These are phyloP conservation scores for Dillenia turbinata DNA, from an alignment of 164 flowering plant genomes.

Conservation along the genomic window DNA sequence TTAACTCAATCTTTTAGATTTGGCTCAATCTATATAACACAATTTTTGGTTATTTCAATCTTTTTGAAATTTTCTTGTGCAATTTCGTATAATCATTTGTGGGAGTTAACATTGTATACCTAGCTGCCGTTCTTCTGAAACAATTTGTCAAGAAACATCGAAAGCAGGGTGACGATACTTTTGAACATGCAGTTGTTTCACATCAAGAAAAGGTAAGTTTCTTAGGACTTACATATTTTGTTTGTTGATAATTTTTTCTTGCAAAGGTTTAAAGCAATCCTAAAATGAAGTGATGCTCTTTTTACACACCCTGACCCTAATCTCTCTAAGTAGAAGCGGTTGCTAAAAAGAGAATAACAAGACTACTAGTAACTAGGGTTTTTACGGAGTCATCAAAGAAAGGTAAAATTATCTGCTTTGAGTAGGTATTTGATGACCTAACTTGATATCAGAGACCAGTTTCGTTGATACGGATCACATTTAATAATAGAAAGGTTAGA, in stretches of 20 bases:
- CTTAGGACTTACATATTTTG: too few species aligned
- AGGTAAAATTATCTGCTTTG: too few species aligned
- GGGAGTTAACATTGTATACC: slow-evolving; percentile 56
- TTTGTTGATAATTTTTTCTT: too few species aligned
- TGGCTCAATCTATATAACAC: background rate
- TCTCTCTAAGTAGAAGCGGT: too few species aligned
- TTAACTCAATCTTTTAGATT: background rate
- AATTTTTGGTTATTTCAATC: slow-evolving; percentile 3
- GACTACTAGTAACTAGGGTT: too few species aligned
- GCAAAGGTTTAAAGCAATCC: background rate
- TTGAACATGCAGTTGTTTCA: slow-evolving; percentile 74
- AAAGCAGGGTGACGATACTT: slow-evolving; percentile 76
- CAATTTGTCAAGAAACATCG: slow-evolving; percentile 90
- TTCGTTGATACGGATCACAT: too few species aligned
- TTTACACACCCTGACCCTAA: background rate
- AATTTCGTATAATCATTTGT: slow-evolving; percentile 17
- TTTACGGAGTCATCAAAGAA: too few species aligned
- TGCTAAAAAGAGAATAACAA: too few species aligned
- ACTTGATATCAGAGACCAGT: too few species aligned
- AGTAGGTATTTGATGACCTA: too few species aligned
- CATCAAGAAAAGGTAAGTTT: slow-evolving; percentile 66
- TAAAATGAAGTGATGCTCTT: background rate
- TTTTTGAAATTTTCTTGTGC: background rate
- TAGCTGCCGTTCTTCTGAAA: slow-evolving; percentile 90
- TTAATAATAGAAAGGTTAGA: too few species aligned